Conservation (phyloP, 1,284 basidiomycete species). For the Marasmius oreades region DNA sequence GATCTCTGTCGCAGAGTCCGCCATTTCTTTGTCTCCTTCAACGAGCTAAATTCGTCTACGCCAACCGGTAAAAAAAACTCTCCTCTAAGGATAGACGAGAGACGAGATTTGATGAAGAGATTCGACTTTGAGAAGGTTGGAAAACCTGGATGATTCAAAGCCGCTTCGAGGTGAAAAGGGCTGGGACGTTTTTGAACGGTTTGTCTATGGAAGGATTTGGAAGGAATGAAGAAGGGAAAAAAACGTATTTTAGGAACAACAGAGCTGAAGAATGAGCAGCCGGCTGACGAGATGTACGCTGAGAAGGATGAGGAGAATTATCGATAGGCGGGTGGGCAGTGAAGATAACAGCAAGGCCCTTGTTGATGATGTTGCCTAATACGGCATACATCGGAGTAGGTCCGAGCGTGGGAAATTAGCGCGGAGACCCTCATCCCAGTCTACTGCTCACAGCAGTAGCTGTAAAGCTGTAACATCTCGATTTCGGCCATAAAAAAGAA, state of each 20-base stretch:
- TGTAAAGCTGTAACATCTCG: no score
- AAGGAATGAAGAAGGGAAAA: slow-evolving; percentile 1
- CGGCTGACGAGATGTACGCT: slow-evolving; percentile 13
- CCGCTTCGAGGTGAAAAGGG: slow-evolving; percentile 4
- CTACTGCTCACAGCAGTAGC: no score
- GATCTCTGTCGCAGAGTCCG: slow-evolving; percentile 78
- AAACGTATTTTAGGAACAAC: slow-evolving; percentile 2
- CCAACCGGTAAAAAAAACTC: not conserved
- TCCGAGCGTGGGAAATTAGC: slow-evolving; percentile 32
- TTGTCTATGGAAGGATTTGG: slow-evolving; percentile 11
- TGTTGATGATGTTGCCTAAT: slow-evolving; percentile 29
- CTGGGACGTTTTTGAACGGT: slow-evolving; percentile 4
- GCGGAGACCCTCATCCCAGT: no score
- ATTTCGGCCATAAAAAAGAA: no score
- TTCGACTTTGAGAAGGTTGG: slow-evolving; percentile 5
- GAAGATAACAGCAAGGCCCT: slow-evolving; percentile 32
- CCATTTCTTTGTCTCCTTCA: slow-evolving; percentile 35
- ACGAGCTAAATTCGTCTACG: slow-evolving; percentile 11
- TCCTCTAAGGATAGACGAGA: not conserved
- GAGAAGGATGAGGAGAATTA: slow-evolving; percentile 21
- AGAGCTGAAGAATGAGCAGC: slow-evolving; percentile 10
- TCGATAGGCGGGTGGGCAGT: slow-evolving; percentile 41
- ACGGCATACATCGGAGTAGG: slow-evolving; percentile 33
- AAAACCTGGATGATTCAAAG: slow-evolving; percentile 5
- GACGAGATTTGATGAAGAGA: not conserved